These are phyloP conservation scores for Bryoglossum gracile DNA, from an alignment of 495 filamentous ascomycete species.

Conservation along the genomic window DNA sequence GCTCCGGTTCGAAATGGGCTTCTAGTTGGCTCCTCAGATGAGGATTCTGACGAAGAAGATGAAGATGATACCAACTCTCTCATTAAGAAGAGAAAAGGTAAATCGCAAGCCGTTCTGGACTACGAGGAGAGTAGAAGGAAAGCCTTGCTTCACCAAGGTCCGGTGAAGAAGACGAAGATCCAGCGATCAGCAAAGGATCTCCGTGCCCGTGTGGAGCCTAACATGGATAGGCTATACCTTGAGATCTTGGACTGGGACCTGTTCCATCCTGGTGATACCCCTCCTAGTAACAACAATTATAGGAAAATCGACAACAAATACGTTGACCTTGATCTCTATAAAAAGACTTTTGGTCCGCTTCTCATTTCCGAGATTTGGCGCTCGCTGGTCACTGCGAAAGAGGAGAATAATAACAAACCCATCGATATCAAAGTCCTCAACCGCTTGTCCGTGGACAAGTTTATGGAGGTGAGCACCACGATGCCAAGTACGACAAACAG, in stretches of 20 bases:
- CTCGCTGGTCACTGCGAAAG: slow-evolving; percentile 79
- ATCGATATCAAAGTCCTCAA: slow-evolving; percentile 81
- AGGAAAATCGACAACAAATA: slow-evolving; percentile 69
- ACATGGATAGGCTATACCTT: slow-evolving; percentile 77
- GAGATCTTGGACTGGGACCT: slow-evolving; percentile 89
- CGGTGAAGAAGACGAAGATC: slow-evolving; percentile 72
- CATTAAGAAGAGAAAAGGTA: slow-evolving; percentile 38
- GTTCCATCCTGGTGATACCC: slow-evolving; percentile 77
- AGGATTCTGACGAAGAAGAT: slow-evolving; percentile 56
- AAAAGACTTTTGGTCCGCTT: slow-evolving; percentile 82
- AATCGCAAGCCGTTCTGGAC: slow-evolving; percentile 39
- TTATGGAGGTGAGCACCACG: slow-evolving; percentile 80
- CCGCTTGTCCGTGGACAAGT: slow-evolving; percentile 82
- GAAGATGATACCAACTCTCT: slow-evolving; percentile 41
- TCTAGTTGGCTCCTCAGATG: slow-evolving; percentile 83
- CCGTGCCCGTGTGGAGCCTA: slow-evolving; percentile 84
- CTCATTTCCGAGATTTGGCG: slow-evolving; percentile 94
- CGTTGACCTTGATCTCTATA: slow-evolving; percentile 66
- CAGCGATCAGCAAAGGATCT: slow-evolving; percentile 80
- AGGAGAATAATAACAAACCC: slow-evolving; percentile 70
- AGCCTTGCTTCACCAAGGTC: slow-evolving; percentile 48
- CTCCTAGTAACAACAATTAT: slow-evolving; percentile 68
- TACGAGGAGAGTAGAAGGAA: slow-evolving; percentile 49
- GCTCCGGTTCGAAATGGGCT: slow-evolving; percentile 64
- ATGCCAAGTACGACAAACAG: slow-evolving; percentile 63